A percentile compares a stretch with the other conserved stretches of the same genome.
Evolutionary conservation across 2,329 filamentous ascomycete genomes (phyloP).

Genomic region (Monosporascus sp.): DNA sequence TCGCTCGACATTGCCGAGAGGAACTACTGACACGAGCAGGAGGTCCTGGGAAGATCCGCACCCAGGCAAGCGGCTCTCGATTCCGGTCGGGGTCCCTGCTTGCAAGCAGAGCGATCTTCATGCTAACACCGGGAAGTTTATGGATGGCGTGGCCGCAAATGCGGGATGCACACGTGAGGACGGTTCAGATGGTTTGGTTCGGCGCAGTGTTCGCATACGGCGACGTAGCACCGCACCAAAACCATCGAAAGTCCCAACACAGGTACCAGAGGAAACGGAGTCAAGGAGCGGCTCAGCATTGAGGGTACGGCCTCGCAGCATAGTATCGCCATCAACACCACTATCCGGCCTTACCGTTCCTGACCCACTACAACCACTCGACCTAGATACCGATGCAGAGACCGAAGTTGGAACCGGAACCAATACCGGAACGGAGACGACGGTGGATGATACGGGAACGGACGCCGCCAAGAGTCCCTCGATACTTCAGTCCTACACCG

Average conservation of each 20-base stretch:
- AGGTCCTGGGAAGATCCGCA: constrained; percentile 40
- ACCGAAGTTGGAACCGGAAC: constrained; percentile 18
- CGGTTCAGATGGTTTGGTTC: constrained; percentile 15
- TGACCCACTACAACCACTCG: constrained; percentile 13
- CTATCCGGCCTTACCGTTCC: constrained; percentile 13
- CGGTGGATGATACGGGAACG: constrained; percentile 14
- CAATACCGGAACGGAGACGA: constrained; percentile 8
- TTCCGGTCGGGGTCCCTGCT: constrained; percentile 20
- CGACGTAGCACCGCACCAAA: constrained; percentile 21
- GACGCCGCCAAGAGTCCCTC: constrained; percentile 26
- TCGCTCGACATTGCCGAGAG: constrained; percentile 15
- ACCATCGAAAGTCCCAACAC: constrained; percentile 26
- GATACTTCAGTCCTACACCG: constrained; percentile 20
- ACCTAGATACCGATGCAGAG: constrained; percentile 22
- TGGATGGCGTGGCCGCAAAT: constrained; percentile 47
- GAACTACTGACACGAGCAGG: constrained; percentile 14
- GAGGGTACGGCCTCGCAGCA: constrained; percentile 11
- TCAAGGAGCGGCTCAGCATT: constrained; percentile 15
- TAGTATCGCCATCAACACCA: constrained; percentile 8
- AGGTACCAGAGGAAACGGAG: constrained; percentile 19
- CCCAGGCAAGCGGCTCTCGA: constrained; percentile 37
- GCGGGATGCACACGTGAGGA: constrained; percentile 23
- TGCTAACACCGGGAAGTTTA: constrained; percentile 25
- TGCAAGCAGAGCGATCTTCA: constrained; percentile 15
- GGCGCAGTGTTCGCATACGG: constrained; percentile 18